Evolutionary conservation across 306 rosid genomes (phyloP), one percentile per base, ranked within the genome.

Genomic region (Elaeagnus macrophylla): DNA sequence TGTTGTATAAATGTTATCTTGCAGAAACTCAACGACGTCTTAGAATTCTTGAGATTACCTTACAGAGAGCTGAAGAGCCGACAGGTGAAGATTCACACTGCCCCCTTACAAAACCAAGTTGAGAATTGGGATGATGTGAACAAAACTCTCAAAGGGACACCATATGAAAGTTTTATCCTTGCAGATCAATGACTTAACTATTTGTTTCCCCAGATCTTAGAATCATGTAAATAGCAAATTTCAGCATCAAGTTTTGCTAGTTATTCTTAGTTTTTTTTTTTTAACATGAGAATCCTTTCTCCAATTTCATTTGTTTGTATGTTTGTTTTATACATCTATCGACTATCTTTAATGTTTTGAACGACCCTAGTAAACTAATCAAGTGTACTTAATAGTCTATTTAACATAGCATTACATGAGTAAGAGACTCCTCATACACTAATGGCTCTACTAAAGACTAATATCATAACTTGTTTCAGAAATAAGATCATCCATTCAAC

Each of bases 121-220:
- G 70, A 85, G 51, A 81, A 81, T 42, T 81, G 94, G 94, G 75
- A 75, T 13, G 79, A 77, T 54, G 86, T 85, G 8, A 37, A 52
- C 16, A 54, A 57, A 51, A 53, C 66, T 15, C 55, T 85, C 16
- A 37, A 37, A 16, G 82, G 77, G 12, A 81, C 86, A 10, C 25
- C 77, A 19, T 77, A 67, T 57, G 69, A 70, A 60, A 70, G 51
- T 25, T 81, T 69, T 57, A 80, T 85, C 37, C 13, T 38, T 19
- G 39, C 55, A 46, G 46, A 72, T 38, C 52, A 59, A 20, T 17
- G 39, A 56, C 5, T 9, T 14, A 13, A 13, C n/a, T 13, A 47
- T 47, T 47, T 3, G 18, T 8, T 47, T 47, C 9, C 3, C 13
- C 11, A 2, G 36, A 9, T 7, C 53, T 14, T 13, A 7, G 15